Conservation (phyloP, 2,329 filamentous ascomycete genomes). For the Hymenoscyphus scutula region DNA sequence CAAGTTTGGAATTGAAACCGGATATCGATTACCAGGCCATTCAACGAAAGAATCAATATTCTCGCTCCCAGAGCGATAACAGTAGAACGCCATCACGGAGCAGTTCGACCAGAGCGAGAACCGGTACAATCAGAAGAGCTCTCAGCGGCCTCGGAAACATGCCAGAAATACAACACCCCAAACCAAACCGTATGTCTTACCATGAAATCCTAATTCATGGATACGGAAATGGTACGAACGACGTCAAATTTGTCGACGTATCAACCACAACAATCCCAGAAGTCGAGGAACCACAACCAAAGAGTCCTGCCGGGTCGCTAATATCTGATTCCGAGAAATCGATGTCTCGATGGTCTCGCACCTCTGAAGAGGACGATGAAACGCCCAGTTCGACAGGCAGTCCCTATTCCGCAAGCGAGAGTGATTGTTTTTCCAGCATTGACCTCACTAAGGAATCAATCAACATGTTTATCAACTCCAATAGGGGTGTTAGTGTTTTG, state of each 20-base stretch:
- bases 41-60: slow-evolving; percentile 24
- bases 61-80: slow-evolving; percentile 16
- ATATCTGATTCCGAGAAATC: slow-evolving; percentile 19
- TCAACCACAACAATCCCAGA: slow-evolving; percentile 8
- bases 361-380: slow-evolving; percentile 18
- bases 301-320: slow-evolving; percentile 19
- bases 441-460: slow-evolving; percentile 20
- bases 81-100: slow-evolving; percentile 24
- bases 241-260: slow-evolving; percentile 15
- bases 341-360: slow-evolving; percentile 28
- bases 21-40: slow-evolving; percentile 55
- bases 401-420: slow-evolving; percentile 15
- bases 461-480: slow-evolving; percentile 21
- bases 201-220: slow-evolving; percentile 53
- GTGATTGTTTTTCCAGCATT: slow-evolving; percentile 17
- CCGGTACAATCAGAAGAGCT: slow-evolving; percentile 31
- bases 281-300: slow-evolving; percentile 9
- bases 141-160: slow-evolving; percentile 31
- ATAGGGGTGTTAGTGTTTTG: slow-evolving; percentile 15
- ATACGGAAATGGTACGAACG: slow-evolving; percentile 54
- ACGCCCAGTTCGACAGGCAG: slow-evolving; percentile 19
- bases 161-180: slow-evolving; percentile 30
- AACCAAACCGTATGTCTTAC: slow-evolving; percentile 35
- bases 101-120: slow-evolving; percentile 9
- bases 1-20: slow-evolving; percentile 44